Evolutionary conservation across 352 stramenopile genomes (phyloP).

Genomic region (Aphanomyces stellatus): DNA sequence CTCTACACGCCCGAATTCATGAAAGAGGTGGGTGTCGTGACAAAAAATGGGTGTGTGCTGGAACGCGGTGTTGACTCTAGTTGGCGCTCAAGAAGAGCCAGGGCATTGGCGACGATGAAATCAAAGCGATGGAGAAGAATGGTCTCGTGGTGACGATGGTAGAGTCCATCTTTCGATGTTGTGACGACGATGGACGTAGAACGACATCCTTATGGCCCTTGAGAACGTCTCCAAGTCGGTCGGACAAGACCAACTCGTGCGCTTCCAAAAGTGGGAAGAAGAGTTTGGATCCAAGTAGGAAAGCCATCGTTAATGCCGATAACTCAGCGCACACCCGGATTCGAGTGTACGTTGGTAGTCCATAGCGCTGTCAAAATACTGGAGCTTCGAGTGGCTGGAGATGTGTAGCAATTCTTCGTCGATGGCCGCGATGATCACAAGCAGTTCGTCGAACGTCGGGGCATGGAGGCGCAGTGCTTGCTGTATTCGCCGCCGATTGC

Average conservation of each 20-base stretch:
- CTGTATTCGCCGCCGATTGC: constrained; percentile 56
- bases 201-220: constrained; percentile 31
- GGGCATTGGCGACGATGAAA: constrained; percentile 40
- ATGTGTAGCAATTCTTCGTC: constrained; percentile 76
- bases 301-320: neutral
- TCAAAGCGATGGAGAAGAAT: constrained; percentile 48
- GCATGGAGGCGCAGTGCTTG: constrained; percentile 43
- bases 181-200: constrained; percentile 2
- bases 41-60: neutral
- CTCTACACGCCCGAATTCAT: constrained; percentile 36
- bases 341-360: constrained; percentile 16
- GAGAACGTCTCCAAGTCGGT: constrained; percentile 46
- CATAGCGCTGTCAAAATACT: constrained; percentile 39
- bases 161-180: neutral
- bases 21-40: constrained; percentile 30
- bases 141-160: constrained; percentile 32
- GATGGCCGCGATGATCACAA: constrained; percentile 52
- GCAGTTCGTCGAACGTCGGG: constrained; percentile 53
- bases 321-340: constrained; percentile 1
- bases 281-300: constrained; percentile 36
- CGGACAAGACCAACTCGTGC: constrained; percentile 34
- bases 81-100: constrained; percentile 39
- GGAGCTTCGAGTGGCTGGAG: constrained; percentile 50
- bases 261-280: constrained; percentile 36
- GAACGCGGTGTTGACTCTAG: neutral